phyloP scores from a whole-genome alignment of 2,329 filamentous ascomycete genomes.

The Sclerotinia glacialis region DNA sequence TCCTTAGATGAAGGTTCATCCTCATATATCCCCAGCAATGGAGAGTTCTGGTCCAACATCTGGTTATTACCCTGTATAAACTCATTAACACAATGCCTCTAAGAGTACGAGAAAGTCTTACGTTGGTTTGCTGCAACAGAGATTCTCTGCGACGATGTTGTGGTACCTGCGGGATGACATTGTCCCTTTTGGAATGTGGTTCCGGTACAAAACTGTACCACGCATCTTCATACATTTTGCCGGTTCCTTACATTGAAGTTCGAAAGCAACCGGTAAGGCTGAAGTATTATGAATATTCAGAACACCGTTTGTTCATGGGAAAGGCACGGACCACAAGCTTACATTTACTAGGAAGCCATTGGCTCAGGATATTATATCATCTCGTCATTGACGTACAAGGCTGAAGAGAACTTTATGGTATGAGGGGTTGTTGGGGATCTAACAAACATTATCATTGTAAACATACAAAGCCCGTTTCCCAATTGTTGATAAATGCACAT shows the following conservation, averaged over 20 bases:
- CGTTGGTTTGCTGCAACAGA: slow-evolving; percentile 64
- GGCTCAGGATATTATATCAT: slow-evolving; percentile 2
- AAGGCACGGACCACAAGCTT: slow-evolving; percentile 17
- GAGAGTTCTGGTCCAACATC: slow-evolving; percentile 51
- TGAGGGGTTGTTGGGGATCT: slow-evolving; percentile 15
- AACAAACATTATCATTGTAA: slow-evolving; percentile 9
- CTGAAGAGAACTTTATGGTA: slow-evolving; percentile 17
- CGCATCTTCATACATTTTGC: slow-evolving; percentile 74
- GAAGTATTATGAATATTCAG: slow-evolving; percentile 13
- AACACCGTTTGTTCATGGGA: background rate
- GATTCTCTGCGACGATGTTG: slow-evolving; percentile 67
- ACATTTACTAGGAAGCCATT: background rate
- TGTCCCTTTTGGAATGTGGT: slow-evolving; percentile 50
- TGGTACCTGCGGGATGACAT: slow-evolving; percentile 42
- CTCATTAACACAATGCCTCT: slow-evolving; percentile 37
- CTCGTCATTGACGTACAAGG: slow-evolving; percentile 21
- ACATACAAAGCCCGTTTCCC: slow-evolving; percentile 2
- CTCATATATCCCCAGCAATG: slow-evolving; percentile 58
- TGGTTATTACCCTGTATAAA: slow-evolving; percentile 50
- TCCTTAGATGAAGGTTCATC: slow-evolving; percentile 53
- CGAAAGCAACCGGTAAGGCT: slow-evolving; percentile 6
- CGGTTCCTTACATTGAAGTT: slow-evolving; percentile 12
- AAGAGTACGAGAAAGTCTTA: slow-evolving; percentile 41
- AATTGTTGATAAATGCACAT: background rate
- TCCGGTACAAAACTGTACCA: slow-evolving; percentile 78